These are phyloP conservation scores for Nadsonia starkeyi-henricii DNA, from an alignment of 1,139 yeast genomes.

Conservation along the genomic window DNA sequence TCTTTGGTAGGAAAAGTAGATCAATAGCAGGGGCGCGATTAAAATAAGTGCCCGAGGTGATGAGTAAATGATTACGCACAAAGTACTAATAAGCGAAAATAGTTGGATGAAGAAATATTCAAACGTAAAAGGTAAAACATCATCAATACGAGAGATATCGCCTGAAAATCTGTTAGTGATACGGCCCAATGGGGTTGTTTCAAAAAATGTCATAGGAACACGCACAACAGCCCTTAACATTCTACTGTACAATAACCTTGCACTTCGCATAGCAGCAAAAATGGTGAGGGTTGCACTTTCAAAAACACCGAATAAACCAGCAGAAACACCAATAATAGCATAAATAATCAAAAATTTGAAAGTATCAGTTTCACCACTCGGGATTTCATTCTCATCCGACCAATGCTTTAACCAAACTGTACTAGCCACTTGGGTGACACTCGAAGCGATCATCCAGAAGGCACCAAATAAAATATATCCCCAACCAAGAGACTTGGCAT, in stretches of 20 bases:
- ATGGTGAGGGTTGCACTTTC: slow-evolving; percentile 64
- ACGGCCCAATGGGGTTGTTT: slow-evolving; percentile 58
- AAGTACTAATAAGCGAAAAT: slow-evolving; percentile 45
- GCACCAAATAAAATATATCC: slow-evolving; percentile 1
- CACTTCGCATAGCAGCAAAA: slow-evolving; percentile 70
- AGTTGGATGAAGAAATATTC: slow-evolving; percentile 36
- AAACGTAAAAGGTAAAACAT: slow-evolving; percentile 32
- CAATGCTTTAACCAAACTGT: slow-evolving; percentile 6
- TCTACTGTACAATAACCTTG: slow-evolving; percentile 55
- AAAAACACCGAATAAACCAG: slow-evolving; percentile 41
- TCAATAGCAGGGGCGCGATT: slow-evolving; percentile 34
- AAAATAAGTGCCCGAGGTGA: slow-evolving; percentile 46
- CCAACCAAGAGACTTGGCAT: slow-evolving; percentile 5
- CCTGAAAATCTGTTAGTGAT: slow-evolving; percentile 60
- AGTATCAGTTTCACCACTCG: slow-evolving; percentile 1
- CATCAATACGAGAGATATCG: slow-evolving; percentile 56
- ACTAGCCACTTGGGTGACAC: slow-evolving; percentile 3
- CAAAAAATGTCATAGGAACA: slow-evolving; percentile 58
- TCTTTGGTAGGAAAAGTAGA: slow-evolving; percentile 73
- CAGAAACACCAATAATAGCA: slow-evolving; percentile 51
- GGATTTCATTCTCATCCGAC: slow-evolving; percentile 1
- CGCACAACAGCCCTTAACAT: slow-evolving; percentile 73
- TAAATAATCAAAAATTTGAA: slow-evolving; percentile 17
- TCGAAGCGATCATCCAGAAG: slow-evolving; percentile 2
- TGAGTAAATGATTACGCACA: slow-evolving; percentile 56